phyloP scores from a whole-genome alignment of 768 basidiomycete species.

The Boletus eberwhitei region DNA sequence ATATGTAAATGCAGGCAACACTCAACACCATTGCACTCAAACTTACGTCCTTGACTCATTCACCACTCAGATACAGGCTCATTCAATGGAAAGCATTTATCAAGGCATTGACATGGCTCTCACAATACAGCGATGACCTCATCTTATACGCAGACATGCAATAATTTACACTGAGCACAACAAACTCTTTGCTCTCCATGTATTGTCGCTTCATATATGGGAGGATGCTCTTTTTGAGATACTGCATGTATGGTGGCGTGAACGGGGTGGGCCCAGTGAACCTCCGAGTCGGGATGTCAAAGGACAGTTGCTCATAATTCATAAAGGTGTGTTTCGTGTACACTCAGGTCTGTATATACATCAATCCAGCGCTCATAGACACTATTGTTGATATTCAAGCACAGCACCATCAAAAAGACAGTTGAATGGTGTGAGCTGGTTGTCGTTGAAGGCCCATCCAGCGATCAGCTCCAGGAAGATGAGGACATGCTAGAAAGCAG shows the following conservation, averaged over 20 bases:
- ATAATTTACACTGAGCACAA: too few species aligned
- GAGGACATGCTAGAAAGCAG: slow-evolving; percentile 66
- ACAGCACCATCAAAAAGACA: slow-evolving; percentile 69
- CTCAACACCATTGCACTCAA: slow-evolving; percentile 56
- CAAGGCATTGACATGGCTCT: slow-evolving; percentile 69
- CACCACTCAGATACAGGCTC: slow-evolving; percentile 17
- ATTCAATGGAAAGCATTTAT: slow-evolving; percentile 56
- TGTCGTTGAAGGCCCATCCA: slow-evolving; percentile 51
- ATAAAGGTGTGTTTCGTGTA: slow-evolving; percentile 50
- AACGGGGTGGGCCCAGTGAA: slow-evolving; percentile 23
- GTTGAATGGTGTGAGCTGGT: slow-evolving; percentile 76
- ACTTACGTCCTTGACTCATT: slow-evolving; percentile 30
- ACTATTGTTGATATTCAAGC: slow-evolving; percentile 70
- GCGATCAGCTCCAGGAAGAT: slow-evolving; percentile 32
- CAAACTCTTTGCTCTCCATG: too few species aligned
- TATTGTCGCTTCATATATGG: too few species aligned
- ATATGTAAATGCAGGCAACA: slow-evolving; percentile 75
- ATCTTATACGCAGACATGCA: slow-evolving; percentile 66
- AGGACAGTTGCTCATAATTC: slow-evolving; percentile 67
- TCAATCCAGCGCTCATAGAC: slow-evolving; percentile 39
- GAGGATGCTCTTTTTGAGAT: slow-evolving; percentile 67
- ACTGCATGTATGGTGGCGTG: slow-evolving; percentile 38
- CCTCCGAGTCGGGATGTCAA: slow-evolving; percentile 50
- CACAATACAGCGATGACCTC: slow-evolving; percentile 81
- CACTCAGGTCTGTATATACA: neutral